These are phyloP conservation scores for Arthrobotrys conoides DNA, from an alignment of 2,329 filamentous ascomycete species.

Conservation along the genomic window DNA sequence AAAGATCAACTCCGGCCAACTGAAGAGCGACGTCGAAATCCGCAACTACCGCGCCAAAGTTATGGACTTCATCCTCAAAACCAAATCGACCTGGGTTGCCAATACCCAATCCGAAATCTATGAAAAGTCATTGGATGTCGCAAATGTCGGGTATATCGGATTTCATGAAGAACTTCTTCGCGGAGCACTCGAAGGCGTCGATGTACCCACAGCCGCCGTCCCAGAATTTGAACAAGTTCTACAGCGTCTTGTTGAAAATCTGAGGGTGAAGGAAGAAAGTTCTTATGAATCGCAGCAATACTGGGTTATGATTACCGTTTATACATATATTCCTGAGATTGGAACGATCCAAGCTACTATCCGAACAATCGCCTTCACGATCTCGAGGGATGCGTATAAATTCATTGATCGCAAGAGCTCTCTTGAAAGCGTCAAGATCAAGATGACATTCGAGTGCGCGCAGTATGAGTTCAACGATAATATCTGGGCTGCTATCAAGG, in stretches of 20 bases:
- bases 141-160: slow-evolving; percentile 1
- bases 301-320: slow-evolving; percentile 6
- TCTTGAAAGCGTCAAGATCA: slow-evolving; percentile 12
- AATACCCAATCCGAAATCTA: not conserved
- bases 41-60: slow-evolving; percentile 11
- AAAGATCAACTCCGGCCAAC: slow-evolving; percentile 1
- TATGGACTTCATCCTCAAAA: slow-evolving; percentile 3
- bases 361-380: not conserved
- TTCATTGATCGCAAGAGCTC: slow-evolving; percentile 13
- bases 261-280: not conserved
- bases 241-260: not conserved
- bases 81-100: slow-evolving; percentile 1
- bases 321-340: slow-evolving; percentile 1
- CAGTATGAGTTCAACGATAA: slow-evolving; percentile 3
- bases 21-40: slow-evolving; percentile 8
- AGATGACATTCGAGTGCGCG: slow-evolving; percentile 3
- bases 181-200: not conserved
- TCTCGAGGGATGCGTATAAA: slow-evolving; percentile 10
- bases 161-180: not conserved
- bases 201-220: not conserved
- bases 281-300: slow-evolving; percentile 11
- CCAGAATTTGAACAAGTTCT: slow-evolving; percentile 5
- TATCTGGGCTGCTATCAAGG: slow-evolving; percentile 13
- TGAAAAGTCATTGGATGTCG: not conserved
- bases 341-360: not conserved